Percentiles rank a stretch among this genome's conserved stretches.
Evolutionary conservation across 116 monocot species (phyloP).

Genomic region (Iris pallida): DNA sequence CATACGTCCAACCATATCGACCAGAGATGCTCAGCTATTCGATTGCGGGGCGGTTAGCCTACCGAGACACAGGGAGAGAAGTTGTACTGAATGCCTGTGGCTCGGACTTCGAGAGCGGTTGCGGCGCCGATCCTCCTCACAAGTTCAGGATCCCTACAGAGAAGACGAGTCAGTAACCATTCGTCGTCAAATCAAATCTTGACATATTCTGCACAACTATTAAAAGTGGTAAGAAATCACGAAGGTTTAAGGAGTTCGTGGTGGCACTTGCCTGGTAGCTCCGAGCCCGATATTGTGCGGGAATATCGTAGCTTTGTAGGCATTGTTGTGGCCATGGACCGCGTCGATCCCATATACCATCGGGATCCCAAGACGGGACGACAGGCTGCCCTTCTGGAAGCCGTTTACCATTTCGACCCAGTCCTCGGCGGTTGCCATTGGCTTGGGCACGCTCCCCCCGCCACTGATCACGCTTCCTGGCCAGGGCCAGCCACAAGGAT

Average conservation of each 20-base stretch:
- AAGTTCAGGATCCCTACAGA: conserved; percentile 20
- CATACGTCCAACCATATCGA: neutral
- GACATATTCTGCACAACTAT: no score
- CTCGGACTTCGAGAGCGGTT: conserved; percentile 24
- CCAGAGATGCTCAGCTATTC: neutral
- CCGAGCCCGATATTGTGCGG: conserved; percentile 31
- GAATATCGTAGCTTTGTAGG: conserved; percentile 23
- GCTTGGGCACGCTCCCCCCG: conserved; percentile 18
- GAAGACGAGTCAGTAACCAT: neutral
- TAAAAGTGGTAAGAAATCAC: no score
- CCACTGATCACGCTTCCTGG: conserved; percentile 25
- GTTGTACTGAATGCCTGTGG: conserved; percentile 25
- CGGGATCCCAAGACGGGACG: conserved; percentile 20
- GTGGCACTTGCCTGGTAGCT: conserved; percentile 13
- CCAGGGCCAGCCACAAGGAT: neutral
- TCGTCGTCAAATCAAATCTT: no score
- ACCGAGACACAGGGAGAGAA: conserved; percentile 26
- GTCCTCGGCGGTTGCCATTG: conserved; percentile 9
- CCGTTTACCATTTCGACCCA: conserved; percentile 16
- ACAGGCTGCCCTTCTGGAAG: conserved; percentile 18
- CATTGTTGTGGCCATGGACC: conserved; percentile 28
- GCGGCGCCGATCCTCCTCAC: conserved; percentile 24
- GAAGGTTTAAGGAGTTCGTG: no score
- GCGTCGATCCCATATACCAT: conserved; percentile 31
- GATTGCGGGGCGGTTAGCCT: neutral